Conservation (phyloP, 2,329 filamentous ascomycete genomes). For the Botryotinia narcissicola region DNA sequence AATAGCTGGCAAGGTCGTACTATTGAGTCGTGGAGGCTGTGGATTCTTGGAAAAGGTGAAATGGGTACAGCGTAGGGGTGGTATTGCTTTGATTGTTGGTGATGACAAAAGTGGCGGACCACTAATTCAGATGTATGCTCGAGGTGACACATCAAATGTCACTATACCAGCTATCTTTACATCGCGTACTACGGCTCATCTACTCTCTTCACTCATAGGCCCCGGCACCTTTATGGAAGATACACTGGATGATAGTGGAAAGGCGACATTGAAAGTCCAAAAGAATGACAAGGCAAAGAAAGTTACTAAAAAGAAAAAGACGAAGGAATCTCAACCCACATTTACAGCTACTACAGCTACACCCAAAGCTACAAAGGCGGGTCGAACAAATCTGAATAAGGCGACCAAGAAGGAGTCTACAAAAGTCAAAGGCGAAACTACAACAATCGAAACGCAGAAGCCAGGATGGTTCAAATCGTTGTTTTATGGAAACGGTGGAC, state of each 20-base stretch:
- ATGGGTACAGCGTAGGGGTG: slow-evolving; percentile 91
- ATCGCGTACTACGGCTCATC: slow-evolving; percentile 87
- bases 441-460: slow-evolving; percentile 27
- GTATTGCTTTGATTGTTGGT: slow-evolving; percentile 85
- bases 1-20: slow-evolving; percentile 87
- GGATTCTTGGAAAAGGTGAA: slow-evolving; percentile 96
- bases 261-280: slow-evolving; percentile 53
- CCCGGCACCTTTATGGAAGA: slow-evolving; percentile 62
- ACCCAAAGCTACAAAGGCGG: slow-evolving; percentile 34
- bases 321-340: slow-evolving; percentile 26
- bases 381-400: slow-evolving; percentile 34
- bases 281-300: slow-evolving; percentile 39
- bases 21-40: slow-evolving; percentile 89
- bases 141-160: slow-evolving; percentile 91
- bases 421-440: slow-evolving; percentile 29
- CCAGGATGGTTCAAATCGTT: slow-evolving; percentile 48
- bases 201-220: slow-evolving; percentile 84
- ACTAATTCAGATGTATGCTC: slow-evolving; percentile 96
- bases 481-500: slow-evolving; percentile 41
- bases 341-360: slow-evolving; percentile 35
- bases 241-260: slow-evolving; percentile 58
- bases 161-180: slow-evolving; percentile 95
- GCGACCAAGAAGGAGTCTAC: slow-evolving; percentile 35
- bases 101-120: slow-evolving; percentile 88
- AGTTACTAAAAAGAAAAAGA: slow-evolving; percentile 32